A percentile compares a stretch with the other conserved stretches of the same genome.
Conservation (phyloP, 208 protist species). For the Acanthamoeba sp. region DNA sequence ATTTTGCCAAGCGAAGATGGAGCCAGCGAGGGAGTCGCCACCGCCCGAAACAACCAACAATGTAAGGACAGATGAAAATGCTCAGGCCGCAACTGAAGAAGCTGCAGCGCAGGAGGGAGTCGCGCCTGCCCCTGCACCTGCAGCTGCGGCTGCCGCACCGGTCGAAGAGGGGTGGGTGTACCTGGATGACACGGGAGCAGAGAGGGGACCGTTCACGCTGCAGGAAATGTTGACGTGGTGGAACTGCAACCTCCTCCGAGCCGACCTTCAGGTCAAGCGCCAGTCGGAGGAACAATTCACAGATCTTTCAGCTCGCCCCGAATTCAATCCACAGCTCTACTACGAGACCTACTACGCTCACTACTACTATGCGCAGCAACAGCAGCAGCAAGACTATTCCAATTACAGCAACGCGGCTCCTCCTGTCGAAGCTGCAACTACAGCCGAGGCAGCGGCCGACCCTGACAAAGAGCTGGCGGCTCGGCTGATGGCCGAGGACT, state of each 20-base stretch:
- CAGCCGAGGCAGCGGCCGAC: neutral
- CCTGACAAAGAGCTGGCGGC: conserved; percentile 35
- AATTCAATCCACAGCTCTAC: conserved; percentile 53
- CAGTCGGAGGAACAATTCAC: conserved; percentile 24
- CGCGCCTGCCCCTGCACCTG: neutral
- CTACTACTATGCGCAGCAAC: neutral
- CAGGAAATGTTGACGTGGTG: conserved; percentile 68
- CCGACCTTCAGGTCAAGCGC: conserved; percentile 30
- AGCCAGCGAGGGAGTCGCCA: too few species aligned
- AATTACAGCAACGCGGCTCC: neutral
- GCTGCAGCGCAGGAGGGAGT: neutral
- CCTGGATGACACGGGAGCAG: conserved; percentile 2
- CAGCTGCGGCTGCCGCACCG: neutral
- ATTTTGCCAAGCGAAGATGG: neutral
- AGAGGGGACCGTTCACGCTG: conserved; percentile 55
- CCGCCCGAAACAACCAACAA: too few species aligned
- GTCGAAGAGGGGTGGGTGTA: conserved; percentile 39
- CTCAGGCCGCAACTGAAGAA: neutral
- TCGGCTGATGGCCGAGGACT: conserved; percentile 61
- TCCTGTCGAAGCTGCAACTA: neutral
- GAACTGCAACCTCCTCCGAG: conserved; percentile 14
- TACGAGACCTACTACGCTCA: conserved; percentile 47
- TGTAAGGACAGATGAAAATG: neutral
- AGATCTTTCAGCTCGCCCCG: neutral
- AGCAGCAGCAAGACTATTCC: neutral